phyloP scores from a whole-genome alignment of 208 protist genomes.

The Crithidia thermophila region DNA sequence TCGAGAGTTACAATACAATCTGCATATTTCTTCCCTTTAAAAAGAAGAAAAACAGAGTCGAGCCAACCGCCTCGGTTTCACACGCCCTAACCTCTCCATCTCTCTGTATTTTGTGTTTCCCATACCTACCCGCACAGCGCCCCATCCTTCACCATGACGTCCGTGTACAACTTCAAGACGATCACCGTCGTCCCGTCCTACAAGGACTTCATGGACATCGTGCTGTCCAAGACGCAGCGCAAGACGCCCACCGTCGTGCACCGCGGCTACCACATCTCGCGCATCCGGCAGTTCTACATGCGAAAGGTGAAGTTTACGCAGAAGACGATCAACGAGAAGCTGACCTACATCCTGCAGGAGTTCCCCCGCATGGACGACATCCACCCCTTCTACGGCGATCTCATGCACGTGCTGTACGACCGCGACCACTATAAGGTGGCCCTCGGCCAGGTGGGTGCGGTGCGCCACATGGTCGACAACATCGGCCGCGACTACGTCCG shows the following conservation, averaged over 20 bases:
- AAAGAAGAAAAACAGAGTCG: too few species aligned
- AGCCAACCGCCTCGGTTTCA: background rate
- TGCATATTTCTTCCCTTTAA: too few species aligned
- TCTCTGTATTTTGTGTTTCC: background rate
- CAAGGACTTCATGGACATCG: conserved; percentile 99
- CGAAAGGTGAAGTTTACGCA: conserved; percentile 99
- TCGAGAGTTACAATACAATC: too few species aligned
- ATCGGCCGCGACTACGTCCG: conserved; percentile 98
- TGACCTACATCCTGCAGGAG: conserved; percentile 96
- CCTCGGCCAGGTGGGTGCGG: conserved; percentile 98
- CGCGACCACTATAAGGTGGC: conserved; percentile 99
- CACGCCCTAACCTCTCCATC: background rate
- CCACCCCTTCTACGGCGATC: conserved; percentile 99
- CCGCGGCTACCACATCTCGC: conserved; percentile 98
- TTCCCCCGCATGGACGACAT: conserved; percentile 99
- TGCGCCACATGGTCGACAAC: conserved; percentile 97
- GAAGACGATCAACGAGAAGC: conserved; percentile 98
- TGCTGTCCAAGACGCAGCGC: conserved; percentile 99
- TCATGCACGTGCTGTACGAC: conserved; percentile 99
- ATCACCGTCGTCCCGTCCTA: conserved; percentile 97
- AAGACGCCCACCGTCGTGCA: conserved; percentile 99
- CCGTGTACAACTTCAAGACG: conserved; percentile 98
- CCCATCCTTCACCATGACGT: conserved; percentile 52
- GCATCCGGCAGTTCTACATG: conserved; percentile 99
- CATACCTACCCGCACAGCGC: background rate